Conservation (phyloP, 1,139 yeast species). For the Hemisphaericaspora subhashii region DNA sequence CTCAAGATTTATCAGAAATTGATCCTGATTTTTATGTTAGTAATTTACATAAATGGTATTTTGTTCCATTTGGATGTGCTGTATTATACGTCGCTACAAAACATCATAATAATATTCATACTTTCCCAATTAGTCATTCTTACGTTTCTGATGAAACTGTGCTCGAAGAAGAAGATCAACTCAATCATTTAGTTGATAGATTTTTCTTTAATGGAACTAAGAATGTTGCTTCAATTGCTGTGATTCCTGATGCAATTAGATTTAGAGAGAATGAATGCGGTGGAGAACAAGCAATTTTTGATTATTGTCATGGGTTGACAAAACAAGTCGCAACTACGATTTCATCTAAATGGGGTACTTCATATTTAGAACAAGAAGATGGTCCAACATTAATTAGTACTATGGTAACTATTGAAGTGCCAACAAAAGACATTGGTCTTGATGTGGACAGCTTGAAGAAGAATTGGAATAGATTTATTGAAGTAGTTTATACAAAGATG, state of each 20-base stretch:
- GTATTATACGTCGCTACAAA: slow-evolving; percentile 56
- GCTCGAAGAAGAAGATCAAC: slow-evolving; percentile 23
- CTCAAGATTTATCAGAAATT: slow-evolving; percentile 36
- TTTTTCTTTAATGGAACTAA: slow-evolving; percentile 42
- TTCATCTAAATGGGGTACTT: slow-evolving; percentile 39
- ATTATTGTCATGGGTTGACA: slow-evolving; percentile 50
- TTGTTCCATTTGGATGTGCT: slow-evolving; percentile 59
- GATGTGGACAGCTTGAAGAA: slow-evolving; percentile 14
- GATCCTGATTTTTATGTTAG: slow-evolving; percentile 64
- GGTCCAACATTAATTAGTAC: slow-evolving; percentile 33
- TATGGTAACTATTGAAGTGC: slow-evolving; percentile 36
- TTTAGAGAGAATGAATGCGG: slow-evolving; percentile 59
- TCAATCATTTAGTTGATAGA: slow-evolving; percentile 35
- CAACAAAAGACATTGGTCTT: slow-evolving; percentile 20
- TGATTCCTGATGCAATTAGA: slow-evolving; percentile 41
- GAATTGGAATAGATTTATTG: slow-evolving; percentile 12
- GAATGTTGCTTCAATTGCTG: slow-evolving; percentile 26
- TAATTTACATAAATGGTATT: slow-evolving; percentile 73
- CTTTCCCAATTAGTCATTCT: slow-evolving; percentile 57
- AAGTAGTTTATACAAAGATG: slow-evolving; percentile 9
- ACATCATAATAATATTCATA: slow-evolving; percentile 52
- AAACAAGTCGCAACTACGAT: slow-evolving; percentile 38
- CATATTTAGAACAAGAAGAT: slow-evolving; percentile 29
- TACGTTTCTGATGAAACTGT: slow-evolving; percentile 25
- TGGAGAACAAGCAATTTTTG: slow-evolving; percentile 54